Base-by-base conservation (phyloP, 495 filamentous ascomycete genomes). In the Aspergillus baeticus region DNA sequence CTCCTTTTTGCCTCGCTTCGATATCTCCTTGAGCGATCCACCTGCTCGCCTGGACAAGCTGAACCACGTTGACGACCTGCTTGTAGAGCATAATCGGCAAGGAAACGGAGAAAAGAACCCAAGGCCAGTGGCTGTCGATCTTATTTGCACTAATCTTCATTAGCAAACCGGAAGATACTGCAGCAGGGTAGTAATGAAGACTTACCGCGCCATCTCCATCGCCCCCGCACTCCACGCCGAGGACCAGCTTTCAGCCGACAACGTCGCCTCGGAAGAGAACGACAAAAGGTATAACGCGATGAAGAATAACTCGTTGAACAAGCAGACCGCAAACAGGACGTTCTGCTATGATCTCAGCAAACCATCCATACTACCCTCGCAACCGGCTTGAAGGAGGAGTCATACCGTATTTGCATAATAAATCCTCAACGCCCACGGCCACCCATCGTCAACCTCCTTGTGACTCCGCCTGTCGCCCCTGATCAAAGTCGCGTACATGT, bases 271-370 rank as follows among this genome's bases (percentile, higher is more conserved):
- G 35, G 88, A 92, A 37, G 87, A 91, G 81, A 98, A 98, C 62
- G 92, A 96, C 37, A 98, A 84, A 41, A 98, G 88, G 77, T 98
- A 98, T 58, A 97, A 81, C 37, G 91, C 91, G 68, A 98, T 91
- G 80, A 98, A 98, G 79, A 96, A 98, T 53, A 89, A 69, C 71
- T 98, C 95, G 72, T 98, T 98, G 33, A 93, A 74, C 35, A 82
- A 77, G 72, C 94, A 98, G 75, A 87, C 89, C 54, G 88, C 63
- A 79, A 98, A 97, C 53, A 98, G 81, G 20, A 98, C 92, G 55
- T 76, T 87, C 94, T 98, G 65, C 41, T 18, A 21, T 22, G n/a
- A 23, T 2, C 5, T 20, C 51, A 23, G n/a, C 14, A 21, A 23
- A 20, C 10, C 2, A 23, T 41, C 38, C 4, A 8, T 10, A 43